A percentile compares a stretch with the other conserved stretches of the same genome.
Conservation (phyloP, 2,329 filamentous ascomycete species). For the Dothistroma pini region DNA sequence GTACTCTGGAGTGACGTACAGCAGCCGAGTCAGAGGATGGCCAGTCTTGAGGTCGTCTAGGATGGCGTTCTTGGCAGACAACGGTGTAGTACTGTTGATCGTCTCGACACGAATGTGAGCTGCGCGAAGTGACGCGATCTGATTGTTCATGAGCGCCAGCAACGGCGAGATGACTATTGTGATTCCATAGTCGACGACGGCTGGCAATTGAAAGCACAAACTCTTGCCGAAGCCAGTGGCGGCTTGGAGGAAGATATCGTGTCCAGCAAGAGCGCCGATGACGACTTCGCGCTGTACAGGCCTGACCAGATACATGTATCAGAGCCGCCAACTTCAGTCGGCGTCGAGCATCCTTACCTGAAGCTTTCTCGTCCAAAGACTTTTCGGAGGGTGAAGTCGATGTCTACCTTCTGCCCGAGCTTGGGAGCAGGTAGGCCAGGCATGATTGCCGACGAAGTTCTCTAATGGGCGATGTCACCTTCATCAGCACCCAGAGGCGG, state of each 20-base stretch:
- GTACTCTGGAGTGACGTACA: conserved; percentile 92
- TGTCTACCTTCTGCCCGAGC: conserved; percentile 32
- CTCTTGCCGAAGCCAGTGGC: conserved; percentile 90
- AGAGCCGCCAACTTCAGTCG: background rate
- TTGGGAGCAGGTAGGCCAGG: conserved; percentile 23
- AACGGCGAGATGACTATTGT: conserved; percentile 89
- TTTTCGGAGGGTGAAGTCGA: conserved; percentile 38
- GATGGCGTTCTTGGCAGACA: conserved; percentile 62
- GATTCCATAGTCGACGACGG: conserved; percentile 81
- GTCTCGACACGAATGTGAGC: conserved; percentile 76
- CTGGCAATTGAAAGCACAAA: conserved; percentile 87
- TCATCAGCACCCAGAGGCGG: too few relatives aligned
- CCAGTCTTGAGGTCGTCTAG: conserved; percentile 80
- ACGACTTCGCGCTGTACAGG: conserved; percentile 88
- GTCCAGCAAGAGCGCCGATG: conserved; percentile 69
- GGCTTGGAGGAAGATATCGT: conserved; percentile 92
- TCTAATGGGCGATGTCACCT: too few relatives aligned
- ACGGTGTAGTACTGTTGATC: conserved; percentile 77
- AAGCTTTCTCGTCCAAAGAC: conserved; percentile 36
- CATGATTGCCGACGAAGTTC: conserved; percentile 18
- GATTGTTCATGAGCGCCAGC: conserved; percentile 91
- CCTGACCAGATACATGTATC: conserved; percentile 47
- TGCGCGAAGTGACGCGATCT: conserved; percentile 74
- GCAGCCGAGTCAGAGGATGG: conserved; percentile 74
- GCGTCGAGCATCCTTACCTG: conserved; percentile 22